Percentiles rank a stretch among this genome's conserved stretches.
Conservation (phyloP, 2,329 filamentous ascomycete species). For the Arthrobotrys conoides region DNA sequence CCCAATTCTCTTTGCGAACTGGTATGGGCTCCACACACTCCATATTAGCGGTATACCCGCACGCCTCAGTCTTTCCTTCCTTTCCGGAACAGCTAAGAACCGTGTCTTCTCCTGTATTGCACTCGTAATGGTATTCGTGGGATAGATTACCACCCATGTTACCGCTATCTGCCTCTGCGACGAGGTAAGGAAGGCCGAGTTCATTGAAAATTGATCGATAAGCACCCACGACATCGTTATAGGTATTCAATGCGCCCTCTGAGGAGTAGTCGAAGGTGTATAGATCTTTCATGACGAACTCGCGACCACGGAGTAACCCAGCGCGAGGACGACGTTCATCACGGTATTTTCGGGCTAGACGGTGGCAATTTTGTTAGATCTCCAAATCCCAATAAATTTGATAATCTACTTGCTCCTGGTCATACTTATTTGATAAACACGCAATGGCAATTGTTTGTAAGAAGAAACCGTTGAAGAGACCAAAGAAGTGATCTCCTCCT, state of each 20-base stretch:
- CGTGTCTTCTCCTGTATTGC: constrained; percentile 84
- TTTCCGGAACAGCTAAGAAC: constrained; percentile 77
- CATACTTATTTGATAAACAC: constrained; percentile 89
- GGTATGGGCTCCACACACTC: constrained; percentile 74
- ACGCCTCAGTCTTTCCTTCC: constrained; percentile 67
- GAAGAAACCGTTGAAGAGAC: constrained; percentile 81
- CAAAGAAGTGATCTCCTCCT: constrained; percentile 92
- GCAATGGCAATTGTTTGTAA: constrained; percentile 86
- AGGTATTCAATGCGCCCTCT: constrained; percentile 82
- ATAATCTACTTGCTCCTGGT: constrained; percentile 27
- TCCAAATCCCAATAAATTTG: neutral
- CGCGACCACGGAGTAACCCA: constrained; percentile 86
- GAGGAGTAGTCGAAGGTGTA: constrained; percentile 88
- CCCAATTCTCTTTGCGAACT: constrained; percentile 38
- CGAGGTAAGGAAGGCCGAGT: constrained; percentile 83
- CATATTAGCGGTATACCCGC: constrained; percentile 85
- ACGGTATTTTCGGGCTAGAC: constrained; percentile 84
- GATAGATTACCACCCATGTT: constrained; percentile 94
- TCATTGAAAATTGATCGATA: constrained; percentile 86
- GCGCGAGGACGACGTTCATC: constrained; percentile 92
- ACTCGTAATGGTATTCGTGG: constrained; percentile 93
- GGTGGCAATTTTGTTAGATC: constrained; percentile 4
- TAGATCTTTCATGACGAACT: constrained; percentile 98
- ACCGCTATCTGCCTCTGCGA: constrained; percentile 90
- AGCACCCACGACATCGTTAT: constrained; percentile 78